phyloP scores from a whole-genome alignment of 805 yeast species.

The Starmera amethionina region DNA sequence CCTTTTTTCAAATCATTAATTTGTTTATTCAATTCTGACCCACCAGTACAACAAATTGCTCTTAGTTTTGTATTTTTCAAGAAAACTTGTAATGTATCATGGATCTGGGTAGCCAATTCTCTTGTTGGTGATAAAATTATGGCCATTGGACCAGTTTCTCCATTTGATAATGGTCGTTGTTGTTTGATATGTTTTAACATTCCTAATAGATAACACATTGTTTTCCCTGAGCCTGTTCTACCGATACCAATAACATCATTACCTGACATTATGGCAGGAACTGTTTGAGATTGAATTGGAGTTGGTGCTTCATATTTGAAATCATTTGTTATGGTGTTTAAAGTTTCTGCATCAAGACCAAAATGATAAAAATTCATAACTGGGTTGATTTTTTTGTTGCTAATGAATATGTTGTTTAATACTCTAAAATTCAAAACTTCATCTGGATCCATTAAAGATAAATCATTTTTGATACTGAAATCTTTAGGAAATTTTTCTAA shows the following conservation, averaged over 20 bases:
- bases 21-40: conserved; percentile 73
- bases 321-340: conserved; percentile 39
- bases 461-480: conserved; percentile 40
- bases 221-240: conserved; percentile 94
- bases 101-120: conserved; percentile 81
- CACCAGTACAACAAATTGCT: conserved; percentile 84
- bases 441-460: conserved; percentile 34
- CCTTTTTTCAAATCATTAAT: conserved; percentile 73
- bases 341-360: conserved; percentile 57
- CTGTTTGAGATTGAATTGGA: conserved; percentile 82
- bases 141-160: conserved; percentile 68
- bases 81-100: conserved; percentile 54
- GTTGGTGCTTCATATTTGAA: conserved; percentile 59
- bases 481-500: conserved; percentile 48
- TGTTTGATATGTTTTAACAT: conserved; percentile 75
- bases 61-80: conserved; percentile 36
- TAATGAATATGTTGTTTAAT: conserved; percentile 34
- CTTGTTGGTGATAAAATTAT: conserved; percentile 84
- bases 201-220: conserved; percentile 80
- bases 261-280: conserved; percentile 87
- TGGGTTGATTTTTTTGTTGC: conserved; percentile 34
- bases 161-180: conserved; percentile 39
- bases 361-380: conserved; percentile 71
- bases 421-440: conserved; percentile 61
- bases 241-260: conserved; percentile 90